These are phyloP conservation scores for Chlamydomonas applanata DNA, from an alignment of 139 green algal species.

Conservation along the genomic window DNA sequence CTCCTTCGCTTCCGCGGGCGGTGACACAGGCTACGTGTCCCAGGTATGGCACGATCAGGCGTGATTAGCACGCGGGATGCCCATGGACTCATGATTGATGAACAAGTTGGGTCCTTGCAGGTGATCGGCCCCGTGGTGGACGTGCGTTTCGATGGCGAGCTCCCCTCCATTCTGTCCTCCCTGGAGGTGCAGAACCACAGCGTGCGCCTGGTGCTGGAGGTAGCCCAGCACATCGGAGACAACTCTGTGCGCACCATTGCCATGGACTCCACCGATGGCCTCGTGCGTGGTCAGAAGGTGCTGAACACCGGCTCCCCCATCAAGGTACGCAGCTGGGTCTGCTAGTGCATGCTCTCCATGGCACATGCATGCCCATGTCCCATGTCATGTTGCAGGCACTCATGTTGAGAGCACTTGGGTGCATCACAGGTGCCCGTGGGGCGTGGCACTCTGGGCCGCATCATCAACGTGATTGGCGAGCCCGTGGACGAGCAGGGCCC, in stretches of 20 bases:
- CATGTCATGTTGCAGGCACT: neutral
- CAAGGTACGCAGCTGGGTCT: constrained; percentile 58
- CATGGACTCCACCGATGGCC: constrained; percentile 98
- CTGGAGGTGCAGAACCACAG: constrained; percentile 88
- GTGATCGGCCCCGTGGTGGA: constrained; percentile 20
- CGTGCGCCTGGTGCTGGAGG: constrained; percentile 95
- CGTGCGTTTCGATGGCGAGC: constrained; percentile 83
- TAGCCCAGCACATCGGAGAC: constrained; percentile 96
- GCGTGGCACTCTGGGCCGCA: constrained; percentile 93
- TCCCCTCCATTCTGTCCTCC: constrained; percentile 88
- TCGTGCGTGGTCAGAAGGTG: constrained; percentile 91
- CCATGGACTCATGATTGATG: no score
- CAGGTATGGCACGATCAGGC: no score
- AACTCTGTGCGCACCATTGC: constrained; percentile 97
- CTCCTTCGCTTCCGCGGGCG: no score
- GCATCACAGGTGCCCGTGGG: constrained; percentile 87
- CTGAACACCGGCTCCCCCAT: constrained; percentile 92
- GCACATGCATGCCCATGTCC: neutral
- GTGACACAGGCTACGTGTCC: no score
- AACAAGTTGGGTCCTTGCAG: neutral
- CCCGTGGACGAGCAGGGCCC: constrained; percentile 97
- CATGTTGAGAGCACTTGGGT: no score
- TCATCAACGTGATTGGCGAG: constrained; percentile 99
- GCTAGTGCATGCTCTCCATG: neutral
- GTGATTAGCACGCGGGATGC: no score